Evolutionary conservation across 2,329 filamentous ascomycete genomes (phyloP).

Genomic region (Xylariaceae sp.): DNA sequence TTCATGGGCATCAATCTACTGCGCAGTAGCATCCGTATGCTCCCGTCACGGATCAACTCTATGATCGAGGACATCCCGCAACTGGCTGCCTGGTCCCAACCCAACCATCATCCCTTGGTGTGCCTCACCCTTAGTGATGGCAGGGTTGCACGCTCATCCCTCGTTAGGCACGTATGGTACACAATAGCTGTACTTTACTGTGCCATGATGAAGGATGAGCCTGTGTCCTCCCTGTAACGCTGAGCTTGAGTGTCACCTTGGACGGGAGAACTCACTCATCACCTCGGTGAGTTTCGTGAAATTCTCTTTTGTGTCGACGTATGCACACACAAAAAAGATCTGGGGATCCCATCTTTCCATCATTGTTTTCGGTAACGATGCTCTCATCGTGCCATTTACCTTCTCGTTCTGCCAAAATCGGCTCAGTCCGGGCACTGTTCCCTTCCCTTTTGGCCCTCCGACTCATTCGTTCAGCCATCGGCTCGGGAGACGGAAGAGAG

Average conservation of each 20-base stretch:
- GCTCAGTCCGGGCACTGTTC: background rate
- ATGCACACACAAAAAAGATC: slow-evolving; percentile 3
- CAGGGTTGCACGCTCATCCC: background rate
- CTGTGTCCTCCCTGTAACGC: background rate
- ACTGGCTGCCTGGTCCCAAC: background rate
- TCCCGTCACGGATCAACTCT: background rate
- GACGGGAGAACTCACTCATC: background rate
- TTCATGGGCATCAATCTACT: background rate
- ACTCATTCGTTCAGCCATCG: background rate
- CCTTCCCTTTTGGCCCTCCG: background rate
- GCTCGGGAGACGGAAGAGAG: slow-evolving; percentile 4
- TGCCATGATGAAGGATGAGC: background rate
- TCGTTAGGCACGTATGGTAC: background rate
- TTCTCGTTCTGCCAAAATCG: background rate
- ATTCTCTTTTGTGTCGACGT: background rate
- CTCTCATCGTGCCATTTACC: slow-evolving; percentile 5
- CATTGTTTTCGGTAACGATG: background rate
- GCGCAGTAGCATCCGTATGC: background rate
- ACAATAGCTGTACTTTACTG: background rate
- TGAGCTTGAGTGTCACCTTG: slow-evolving; percentile 1
- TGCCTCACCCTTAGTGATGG: slow-evolving; percentile 2
- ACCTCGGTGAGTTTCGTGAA: too few relatives aligned
- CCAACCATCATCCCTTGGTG: background rate
- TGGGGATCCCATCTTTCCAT: background rate
- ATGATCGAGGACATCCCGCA: background rate